Percentiles rank a stretch among this genome's conserved stretches.
Conservation (phyloP, 352 stramenopile genomes). For the Pythium vanterpoolii region DNA sequence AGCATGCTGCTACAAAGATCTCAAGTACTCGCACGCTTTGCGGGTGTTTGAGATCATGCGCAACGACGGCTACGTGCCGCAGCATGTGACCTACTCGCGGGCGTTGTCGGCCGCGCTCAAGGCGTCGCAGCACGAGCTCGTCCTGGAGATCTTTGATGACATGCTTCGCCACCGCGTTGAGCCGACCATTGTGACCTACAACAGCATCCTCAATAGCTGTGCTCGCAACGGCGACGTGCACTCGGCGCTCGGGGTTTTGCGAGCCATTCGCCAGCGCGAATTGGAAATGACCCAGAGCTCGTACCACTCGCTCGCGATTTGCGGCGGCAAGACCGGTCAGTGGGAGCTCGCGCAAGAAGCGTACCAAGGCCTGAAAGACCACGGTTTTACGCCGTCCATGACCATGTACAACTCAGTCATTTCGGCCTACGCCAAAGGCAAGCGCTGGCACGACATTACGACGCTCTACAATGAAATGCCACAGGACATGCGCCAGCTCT, state of each 20-base stretch:
- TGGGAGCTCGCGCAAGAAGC: conserved; percentile 67
- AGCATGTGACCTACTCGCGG: conserved; percentile 80
- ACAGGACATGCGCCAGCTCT: conserved; percentile 26
- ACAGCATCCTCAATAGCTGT: conserved; percentile 85
- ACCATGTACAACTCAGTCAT: conserved; percentile 84
- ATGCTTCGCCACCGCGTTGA: conserved; percentile 76
- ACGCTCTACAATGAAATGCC: conserved; percentile 62
- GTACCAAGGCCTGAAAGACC: conserved; percentile 44
- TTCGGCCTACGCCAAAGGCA: conserved; percentile 69
- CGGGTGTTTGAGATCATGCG: conserved; percentile 86
- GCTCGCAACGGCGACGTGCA: conserved; percentile 66
- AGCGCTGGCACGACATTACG: conserved; percentile 66
- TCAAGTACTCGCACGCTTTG: conserved; percentile 64
- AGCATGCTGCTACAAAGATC: conserved; percentile 72
- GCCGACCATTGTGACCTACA: conserved; percentile 77
- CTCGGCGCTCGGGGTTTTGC: conserved; percentile 63
- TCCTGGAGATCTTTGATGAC: conserved; percentile 88
- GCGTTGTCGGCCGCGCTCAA: conserved; percentile 82
- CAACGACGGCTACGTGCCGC: conserved; percentile 78
- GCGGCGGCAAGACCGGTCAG: conserved; percentile 68
- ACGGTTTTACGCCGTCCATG: conserved; percentile 52
- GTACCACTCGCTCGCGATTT: conserved; percentile 81
- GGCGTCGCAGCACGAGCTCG: conserved; percentile 68
- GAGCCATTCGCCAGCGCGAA: conserved; percentile 51
- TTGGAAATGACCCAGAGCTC: conserved; percentile 73